Conservation (phyloP, 805 yeast species). For the Pichia thaimueangensis region DNA sequence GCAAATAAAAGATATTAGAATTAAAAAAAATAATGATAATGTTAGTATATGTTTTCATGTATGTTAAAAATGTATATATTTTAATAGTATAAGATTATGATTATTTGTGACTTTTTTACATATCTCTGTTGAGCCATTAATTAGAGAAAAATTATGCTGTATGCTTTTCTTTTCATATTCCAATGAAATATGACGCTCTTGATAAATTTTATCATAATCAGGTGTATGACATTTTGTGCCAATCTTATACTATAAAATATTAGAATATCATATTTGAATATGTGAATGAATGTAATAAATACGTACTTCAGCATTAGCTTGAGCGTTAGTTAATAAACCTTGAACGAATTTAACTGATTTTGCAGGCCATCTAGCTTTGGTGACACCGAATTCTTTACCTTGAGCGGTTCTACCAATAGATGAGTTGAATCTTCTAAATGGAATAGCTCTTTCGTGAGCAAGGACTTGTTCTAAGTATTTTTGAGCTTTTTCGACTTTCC, state of each 20-base stretch:
- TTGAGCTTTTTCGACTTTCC: slow-evolving; percentile 96
- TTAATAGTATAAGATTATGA: too few species aligned
- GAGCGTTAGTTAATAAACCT: slow-evolving; percentile 95
- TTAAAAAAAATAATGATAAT: slow-evolving; percentile 4
- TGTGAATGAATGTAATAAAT: slow-evolving; percentile 8
- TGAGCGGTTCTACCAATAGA: slow-evolving; percentile 99
- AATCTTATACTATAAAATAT: too few species aligned
- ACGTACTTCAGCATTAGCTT: slow-evolving; percentile 91
- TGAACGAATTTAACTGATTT: slow-evolving; percentile 94
- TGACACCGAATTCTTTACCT: slow-evolving; percentile 99
- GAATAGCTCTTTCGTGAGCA: slow-evolving; percentile 99
- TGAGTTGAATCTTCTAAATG: slow-evolving; percentile 96
- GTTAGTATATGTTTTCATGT: slow-evolving; percentile 18
- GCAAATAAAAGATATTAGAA: slow-evolving; percentile 4
- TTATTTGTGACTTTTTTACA: too few species aligned
- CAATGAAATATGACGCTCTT: too few species aligned
- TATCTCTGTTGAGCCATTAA: too few species aligned
- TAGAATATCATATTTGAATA: too few species aligned
- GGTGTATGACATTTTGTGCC: too few species aligned
- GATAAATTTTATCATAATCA: too few species aligned
- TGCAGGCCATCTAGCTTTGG: slow-evolving; percentile 99
- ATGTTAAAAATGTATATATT: too few species aligned
- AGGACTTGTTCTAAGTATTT: slow-evolving; percentile 91
- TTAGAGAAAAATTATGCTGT: too few species aligned
- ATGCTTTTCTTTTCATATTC: too few species aligned